Percentiles rank a stretch among this genome's conserved stretches.
These are phyloP conservation scores for Chrysoporthe austroafricana DNA, from an alignment of 2,329 filamentous ascomycete species.

Conservation along the genomic window DNA sequence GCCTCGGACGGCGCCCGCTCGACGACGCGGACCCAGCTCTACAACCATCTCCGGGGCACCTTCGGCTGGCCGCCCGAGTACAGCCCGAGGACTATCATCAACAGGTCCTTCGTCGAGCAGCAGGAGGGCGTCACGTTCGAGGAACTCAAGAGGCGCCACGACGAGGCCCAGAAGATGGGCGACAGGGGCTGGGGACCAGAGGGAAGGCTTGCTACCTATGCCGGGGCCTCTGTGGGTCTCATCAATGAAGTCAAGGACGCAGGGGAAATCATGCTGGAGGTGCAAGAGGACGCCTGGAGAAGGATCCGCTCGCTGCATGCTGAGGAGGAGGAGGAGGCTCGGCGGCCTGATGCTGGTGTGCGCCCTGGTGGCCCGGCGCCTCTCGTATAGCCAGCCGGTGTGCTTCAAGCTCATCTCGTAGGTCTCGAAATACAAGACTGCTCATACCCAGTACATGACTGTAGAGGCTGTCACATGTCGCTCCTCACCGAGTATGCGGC, in stretches of 20 bases:
- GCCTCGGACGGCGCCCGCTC: constrained; percentile 44
- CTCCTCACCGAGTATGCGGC: no score
- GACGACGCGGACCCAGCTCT: constrained; percentile 48
- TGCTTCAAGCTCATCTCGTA: no score
- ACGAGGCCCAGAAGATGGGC: constrained; percentile 43
- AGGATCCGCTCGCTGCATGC: constrained; percentile 26
- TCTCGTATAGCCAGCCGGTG: no score
- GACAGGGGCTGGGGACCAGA: constrained; percentile 52
- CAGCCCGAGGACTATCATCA: constrained; percentile 45
- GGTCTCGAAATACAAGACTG: no score
- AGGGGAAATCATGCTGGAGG: constrained; percentile 41
- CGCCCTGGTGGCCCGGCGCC: no score
- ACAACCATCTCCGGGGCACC: constrained; percentile 49
- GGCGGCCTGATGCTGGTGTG: no score
- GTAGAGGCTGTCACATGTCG: no score
- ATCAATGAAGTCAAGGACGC: constrained; percentile 46
- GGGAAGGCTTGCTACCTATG: constrained; percentile 55
- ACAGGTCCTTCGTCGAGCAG: constrained; percentile 43
- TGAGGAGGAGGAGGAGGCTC: background rate
- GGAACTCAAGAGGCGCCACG: constrained; percentile 48
- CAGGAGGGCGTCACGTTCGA: constrained; percentile 45
- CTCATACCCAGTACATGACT: no score
- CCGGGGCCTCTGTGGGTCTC: constrained; percentile 50
- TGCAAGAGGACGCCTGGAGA: constrained; percentile 36
- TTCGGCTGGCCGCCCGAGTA: constrained; percentile 48